Base-by-base conservation (phyloP, 2,329 filamentous ascomycete species). In the Botrytis porri region DNA sequence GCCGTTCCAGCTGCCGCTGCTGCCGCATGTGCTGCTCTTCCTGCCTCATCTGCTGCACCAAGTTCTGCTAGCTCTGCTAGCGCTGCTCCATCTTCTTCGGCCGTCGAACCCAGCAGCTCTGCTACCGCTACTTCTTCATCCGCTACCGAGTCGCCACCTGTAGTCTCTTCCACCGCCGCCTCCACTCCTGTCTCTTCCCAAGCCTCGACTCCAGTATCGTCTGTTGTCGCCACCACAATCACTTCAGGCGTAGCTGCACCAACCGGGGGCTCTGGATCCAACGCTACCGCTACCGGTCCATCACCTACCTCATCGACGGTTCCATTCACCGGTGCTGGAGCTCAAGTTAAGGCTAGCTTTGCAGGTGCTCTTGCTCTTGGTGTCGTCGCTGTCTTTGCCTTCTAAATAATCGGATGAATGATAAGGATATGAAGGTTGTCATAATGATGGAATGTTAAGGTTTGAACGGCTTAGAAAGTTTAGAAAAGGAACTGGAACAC, bases 211-310 rank as follows among this genome's bases (percentile, higher is more conserved):
- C 64, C 64, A 32, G 35, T 41, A 39, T 48, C 70, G 4, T 43
- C 69, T 16, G 32, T 25, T 20, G 62, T 48, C 43, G 4, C 45
- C 16, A 29, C 43, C n/a, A 16, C 32, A 10, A 1, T 54, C 4
- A 67, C 62, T 25, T 72, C 70, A 5, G 62, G 70, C 32, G 70
- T 60, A 25, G 51, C 70, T 43, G 57, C 70, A n/a, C 70, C 70
- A 67, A 72, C 62, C 25, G 62, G 70, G 35, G 35, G 45, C 61
- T 35, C 35, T 39, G 61, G 37, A 37, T 67, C 61, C 39, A 70
- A 70, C 35, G 39, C 54, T 25, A 72, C 70, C 22, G 37, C 69
- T 29, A 32, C 43, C 41, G 22, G 22, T 12, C n/a, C 35, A 43
- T 54, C 66, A 35, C 51, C 64, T 14, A 51, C 64, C 25, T 29